Evolutionary conservation across 169 alveolate genomes (phyloP).

Genomic region (Theileria parva): DNA sequence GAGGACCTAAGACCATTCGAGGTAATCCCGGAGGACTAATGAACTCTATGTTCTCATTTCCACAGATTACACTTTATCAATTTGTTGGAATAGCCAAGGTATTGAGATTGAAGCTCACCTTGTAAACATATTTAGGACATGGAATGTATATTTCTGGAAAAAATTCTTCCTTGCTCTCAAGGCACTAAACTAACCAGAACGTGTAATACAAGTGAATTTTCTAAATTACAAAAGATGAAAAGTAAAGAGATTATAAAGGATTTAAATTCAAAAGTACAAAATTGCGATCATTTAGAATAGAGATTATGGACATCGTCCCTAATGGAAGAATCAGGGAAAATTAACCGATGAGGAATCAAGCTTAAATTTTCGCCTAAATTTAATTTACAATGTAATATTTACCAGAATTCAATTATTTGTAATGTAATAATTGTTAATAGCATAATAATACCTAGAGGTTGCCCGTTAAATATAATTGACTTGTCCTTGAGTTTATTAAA

Average conservation of each 20-base stretch:
- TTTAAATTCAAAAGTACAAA: not conserved
- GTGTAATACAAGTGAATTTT: constrained; percentile 15
- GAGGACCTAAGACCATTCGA: constrained; percentile 64
- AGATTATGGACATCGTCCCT: constrained; percentile 50
- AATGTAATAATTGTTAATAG: too few species aligned
- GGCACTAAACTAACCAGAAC: constrained; percentile 10
- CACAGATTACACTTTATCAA: constrained; percentile 58
- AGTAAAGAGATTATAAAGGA: not conserved
- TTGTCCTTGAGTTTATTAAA: constrained; percentile 48
- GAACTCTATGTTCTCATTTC: constrained; percentile 48
- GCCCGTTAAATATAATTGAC: constrained; percentile 60
- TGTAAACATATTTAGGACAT: constrained; percentile 23
- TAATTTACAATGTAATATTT: too few species aligned
- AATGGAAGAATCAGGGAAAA: constrained; percentile 36
- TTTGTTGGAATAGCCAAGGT: constrained; percentile 49
- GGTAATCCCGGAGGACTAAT: constrained; percentile 65
- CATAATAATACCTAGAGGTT: constrained; percentile 39
- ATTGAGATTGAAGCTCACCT: not conserved
- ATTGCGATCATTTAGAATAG: constrained; percentile 1
- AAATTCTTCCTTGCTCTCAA: constrained; percentile 29
- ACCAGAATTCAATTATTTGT: too few species aligned
- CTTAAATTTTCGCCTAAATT: constrained; percentile 34
- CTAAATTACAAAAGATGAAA: constrained; percentile 5
- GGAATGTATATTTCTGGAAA: constrained; percentile 49
- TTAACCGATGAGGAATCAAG: constrained; percentile 53